phyloP scores from a whole-genome alignment of 2,329 filamentous ascomycete species.

The Xylariales sp. region DNA sequence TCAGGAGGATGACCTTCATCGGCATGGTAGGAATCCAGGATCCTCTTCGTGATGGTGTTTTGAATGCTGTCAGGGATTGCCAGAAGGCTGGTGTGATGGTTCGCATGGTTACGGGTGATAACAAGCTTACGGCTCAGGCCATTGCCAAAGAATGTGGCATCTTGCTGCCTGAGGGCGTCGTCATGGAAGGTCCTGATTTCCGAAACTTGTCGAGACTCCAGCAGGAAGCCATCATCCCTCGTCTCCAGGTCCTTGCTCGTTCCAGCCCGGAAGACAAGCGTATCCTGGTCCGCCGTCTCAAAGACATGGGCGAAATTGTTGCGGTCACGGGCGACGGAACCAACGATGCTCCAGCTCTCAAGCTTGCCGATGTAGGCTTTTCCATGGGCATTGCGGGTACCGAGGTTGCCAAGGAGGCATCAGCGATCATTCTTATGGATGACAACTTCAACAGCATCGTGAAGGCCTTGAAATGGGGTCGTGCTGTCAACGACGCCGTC shows the following conservation, averaged over 20 bases:
- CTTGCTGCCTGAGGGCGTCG: constrained; percentile 59
- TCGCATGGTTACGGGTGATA: constrained; percentile 83
- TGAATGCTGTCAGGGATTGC: constrained; percentile 66
- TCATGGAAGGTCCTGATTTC: constrained; percentile 77
- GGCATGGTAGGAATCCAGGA: constrained; percentile 78
- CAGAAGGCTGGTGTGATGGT: constrained; percentile 74
- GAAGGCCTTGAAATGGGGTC: constrained; percentile 76
- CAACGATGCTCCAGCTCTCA: constrained; percentile 77
- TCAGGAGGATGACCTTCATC: constrained; percentile 63
- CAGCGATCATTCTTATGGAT: constrained; percentile 81
- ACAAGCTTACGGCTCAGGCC: constrained; percentile 71
- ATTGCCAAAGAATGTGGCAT: constrained; percentile 79
- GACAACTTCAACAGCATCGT: constrained; percentile 86
- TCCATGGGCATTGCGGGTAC: constrained; percentile 83
- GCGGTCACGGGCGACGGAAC: constrained; percentile 81
- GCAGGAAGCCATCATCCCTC: constrained; percentile 63
- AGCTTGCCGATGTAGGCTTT: constrained; percentile 77
- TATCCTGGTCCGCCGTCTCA: constrained; percentile 65
- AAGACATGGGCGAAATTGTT: constrained; percentile 70
- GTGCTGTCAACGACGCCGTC: constrained; percentile 71
- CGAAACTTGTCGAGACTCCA: constrained; percentile 63
- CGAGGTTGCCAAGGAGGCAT: constrained; percentile 80
- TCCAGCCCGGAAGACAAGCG: constrained; percentile 76
- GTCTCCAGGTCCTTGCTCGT: constrained; percentile 65
- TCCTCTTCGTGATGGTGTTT: constrained; percentile 70